Percentiles rank a stretch among this genome's conserved stretches.
These are phyloP conservation scores for Halophytophthora batemanensis DNA, from an alignment of 352 stramenopile genomes.

Conservation along the genomic window DNA sequence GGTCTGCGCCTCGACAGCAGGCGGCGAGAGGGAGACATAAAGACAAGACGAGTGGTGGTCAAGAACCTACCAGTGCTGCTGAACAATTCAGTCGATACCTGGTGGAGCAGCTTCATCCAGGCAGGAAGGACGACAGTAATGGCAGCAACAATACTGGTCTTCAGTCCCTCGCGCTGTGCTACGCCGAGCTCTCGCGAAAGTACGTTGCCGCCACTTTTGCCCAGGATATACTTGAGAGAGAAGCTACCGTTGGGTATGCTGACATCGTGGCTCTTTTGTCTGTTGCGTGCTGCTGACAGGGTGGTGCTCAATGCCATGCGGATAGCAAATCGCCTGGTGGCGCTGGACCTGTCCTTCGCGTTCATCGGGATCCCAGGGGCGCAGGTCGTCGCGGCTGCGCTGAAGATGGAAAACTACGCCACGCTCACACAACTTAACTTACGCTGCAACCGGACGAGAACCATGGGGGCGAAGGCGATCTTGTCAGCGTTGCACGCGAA, in stretches of 20 bases:
- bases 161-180: constrained; percentile 13
- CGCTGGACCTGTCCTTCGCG: constrained; percentile 40
- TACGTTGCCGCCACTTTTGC: too few relatives aligned
- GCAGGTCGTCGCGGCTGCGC: constrained; percentile 30
- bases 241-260: too few relatives aligned
- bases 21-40: constrained; percentile 1
- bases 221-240: too few relatives aligned
- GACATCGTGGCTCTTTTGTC: too few relatives aligned
- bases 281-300: too few relatives aligned
- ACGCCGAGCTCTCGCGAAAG: constrained; percentile 14
- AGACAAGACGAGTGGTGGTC: background rate
- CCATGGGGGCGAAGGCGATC: constrained; percentile 25
- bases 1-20: background rate
- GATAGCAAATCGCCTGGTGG: constrained; percentile 16
- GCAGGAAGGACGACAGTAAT: too few relatives aligned
- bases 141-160: constrained; percentile 7
- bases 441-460: constrained; percentile 27
- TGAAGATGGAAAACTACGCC: constrained; percentile 28
- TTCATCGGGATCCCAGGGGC: constrained; percentile 31
- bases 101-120: constrained; percentile 12
- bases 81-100: constrained; percentile 18
- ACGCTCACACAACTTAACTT: constrained; percentile 34
- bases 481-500: constrained; percentile 20
- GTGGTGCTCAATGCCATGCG: constrained; percentile 32
- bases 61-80: constrained; percentile 8